Base-by-base conservation (phyloP, 176 grass and related monocot genomes). In the Elaeis guineensis region DNA sequence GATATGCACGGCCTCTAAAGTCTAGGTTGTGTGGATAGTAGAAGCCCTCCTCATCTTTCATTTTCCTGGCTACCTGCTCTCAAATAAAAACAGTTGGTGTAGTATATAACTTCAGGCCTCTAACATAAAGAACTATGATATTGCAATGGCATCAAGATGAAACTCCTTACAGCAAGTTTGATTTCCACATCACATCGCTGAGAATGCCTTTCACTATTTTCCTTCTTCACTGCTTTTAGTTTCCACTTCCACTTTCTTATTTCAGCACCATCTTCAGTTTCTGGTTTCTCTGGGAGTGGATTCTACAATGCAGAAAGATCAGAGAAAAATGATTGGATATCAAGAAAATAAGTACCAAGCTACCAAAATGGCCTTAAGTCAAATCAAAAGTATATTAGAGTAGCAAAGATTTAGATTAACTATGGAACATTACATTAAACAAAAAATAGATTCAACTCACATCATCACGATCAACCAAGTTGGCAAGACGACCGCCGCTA, bases 21-120 rank as follows among this genome's bases (percentile, higher is more conserved):
- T 97, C 93, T 60, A 97, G 66, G 67, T 92, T 97, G 70, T 97
- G 93, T n/a, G 93, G 93, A 72, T 97, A 97, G 70, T 89, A 97
- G 75, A 97, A 97, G 21, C 84, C 93, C 17, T 73, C 81, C 67
- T 97, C 93, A 52, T 91, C 84, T 70, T 92, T 91, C 81, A 97
- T 68, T 80, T 97, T 82, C 57, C 93, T 81, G 58, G 84, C 93
- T 25, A 97, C 93, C 93, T 96, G 69, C 57, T 65, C 55, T 64
- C 74, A 69, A 68, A 11, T 9, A 56, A 21, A 21, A 56, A 50
- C 67, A 59, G 49, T 44, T 56, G 30, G 26, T 11, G 20, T 16
- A 35, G 17, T 32, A 67, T 32, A 11, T 21, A 22, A 39, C 4
- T 8, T 32, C 16, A 39, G 4, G 5, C 14, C 22, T 54, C 15